Base-by-base conservation (phyloP, 176 grass and related monocot genomes). In the Typha latifolia region DNA sequence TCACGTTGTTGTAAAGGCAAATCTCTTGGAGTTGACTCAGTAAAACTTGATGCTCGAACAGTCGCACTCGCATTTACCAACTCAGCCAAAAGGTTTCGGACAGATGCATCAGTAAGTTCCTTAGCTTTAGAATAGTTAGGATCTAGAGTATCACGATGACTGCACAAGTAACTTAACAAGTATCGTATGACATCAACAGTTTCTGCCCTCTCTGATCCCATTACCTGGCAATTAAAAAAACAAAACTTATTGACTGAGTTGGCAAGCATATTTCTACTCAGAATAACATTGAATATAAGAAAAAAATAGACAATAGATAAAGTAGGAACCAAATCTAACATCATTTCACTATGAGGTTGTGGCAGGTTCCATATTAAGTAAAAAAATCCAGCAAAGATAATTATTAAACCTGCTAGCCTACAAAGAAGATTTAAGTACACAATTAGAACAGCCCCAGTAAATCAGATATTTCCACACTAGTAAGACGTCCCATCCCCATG, bases 161-260 rank as follows among this genome's bases (percentile, higher is more conserved):
- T 71, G 11, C 75, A 99, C 61, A 64, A 31, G 62, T 90, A 85
- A 83, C 89, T 99, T 82, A 99, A 69, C 29, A 99, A 69, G 65
- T 82, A 99, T 51, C 75, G 72, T 67, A 99, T 77, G 31, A 99
- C 62, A 80, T 99, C 94, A 56, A 99, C 57, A 21, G 89, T 93
- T 84, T 81, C 69, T 23, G 94, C 89, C 75, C 24, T 82, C 51
- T 79, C 83, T 56, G 76, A 81, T 52, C 72, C 74, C 23, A 55
- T 57, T 51, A 77, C 79, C 94, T 93, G 78, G 29, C 23, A 71
- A 71, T 69, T 26, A 48, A 12, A 52, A 8, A 43, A 43, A 1
- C 1, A 43, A 43, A 43, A 43, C 6, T 9, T 55, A 24, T 62
- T 82, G 29, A 86, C 65, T 62, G 50, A 51, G 61, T 49, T 78